A percentile compares a stretch with the other conserved stretches of the same genome.
These are phyloP conservation scores for Jaltomata sinuosa DNA, from an alignment of 257 asterid genomes.

Conservation along the genomic window DNA sequence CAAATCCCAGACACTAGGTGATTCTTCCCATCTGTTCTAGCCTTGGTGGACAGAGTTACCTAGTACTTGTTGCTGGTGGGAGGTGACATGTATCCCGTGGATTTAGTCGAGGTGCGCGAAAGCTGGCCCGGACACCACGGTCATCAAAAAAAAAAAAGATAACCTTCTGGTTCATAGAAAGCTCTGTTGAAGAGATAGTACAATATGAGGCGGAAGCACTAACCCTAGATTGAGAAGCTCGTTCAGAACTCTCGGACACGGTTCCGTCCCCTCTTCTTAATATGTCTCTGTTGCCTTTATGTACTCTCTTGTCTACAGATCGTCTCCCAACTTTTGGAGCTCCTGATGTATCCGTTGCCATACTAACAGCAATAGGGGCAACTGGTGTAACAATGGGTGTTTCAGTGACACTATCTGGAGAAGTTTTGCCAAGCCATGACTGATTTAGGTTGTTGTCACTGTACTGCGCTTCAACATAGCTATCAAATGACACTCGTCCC, in stretches of 20 bases:
- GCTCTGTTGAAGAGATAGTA: slow-evolving; percentile 7
- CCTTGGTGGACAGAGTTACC: too few species aligned
- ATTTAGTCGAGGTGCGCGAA: too few species aligned
- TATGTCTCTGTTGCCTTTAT: slow-evolving; percentile 19
- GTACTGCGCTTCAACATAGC: slow-evolving; percentile 9
- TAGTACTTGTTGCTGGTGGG: too few species aligned
- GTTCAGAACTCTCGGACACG: slow-evolving; percentile 25
- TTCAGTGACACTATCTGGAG: slow-evolving; percentile 16
- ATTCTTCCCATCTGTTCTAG: too few species aligned
- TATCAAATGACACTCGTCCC: slow-evolving; percentile 21
- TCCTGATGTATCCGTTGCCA: slow-evolving; percentile 14
- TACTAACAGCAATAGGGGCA: slow-evolving; percentile 14
- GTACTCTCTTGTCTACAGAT: slow-evolving; percentile 21
- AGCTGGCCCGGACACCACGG: too few species aligned
- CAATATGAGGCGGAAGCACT: slow-evolving; percentile 13
- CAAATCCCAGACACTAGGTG: too few species aligned
- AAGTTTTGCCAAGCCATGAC: slow-evolving; percentile 14
- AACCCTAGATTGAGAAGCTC: slow-evolving; percentile 23
- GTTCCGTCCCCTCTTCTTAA: slow-evolving; percentile 22
- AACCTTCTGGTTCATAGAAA: slow-evolving; percentile 23
- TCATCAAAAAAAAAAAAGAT: too few species aligned
- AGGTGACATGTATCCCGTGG: too few species aligned
- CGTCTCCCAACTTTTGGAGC: slow-evolving; percentile 20
- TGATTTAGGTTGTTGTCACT: slow-evolving; percentile 14
- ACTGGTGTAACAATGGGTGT: slow-evolving; percentile 13